Base-by-base conservation (phyloP, 331 rosid genomes). In the Acacia concinna region DNA sequence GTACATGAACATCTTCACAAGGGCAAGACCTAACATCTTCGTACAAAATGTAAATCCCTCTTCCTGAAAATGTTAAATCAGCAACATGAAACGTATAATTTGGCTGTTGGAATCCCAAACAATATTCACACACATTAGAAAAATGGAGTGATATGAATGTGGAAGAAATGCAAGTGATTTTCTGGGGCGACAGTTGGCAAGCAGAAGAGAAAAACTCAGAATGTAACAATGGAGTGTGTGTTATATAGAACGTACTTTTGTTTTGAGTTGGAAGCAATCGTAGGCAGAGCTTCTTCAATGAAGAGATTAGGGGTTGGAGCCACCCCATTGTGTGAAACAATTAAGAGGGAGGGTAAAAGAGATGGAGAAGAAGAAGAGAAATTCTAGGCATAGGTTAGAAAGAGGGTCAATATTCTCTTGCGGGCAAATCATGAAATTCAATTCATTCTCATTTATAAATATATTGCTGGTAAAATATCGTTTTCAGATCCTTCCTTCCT, bases 1-100 rank as follows among this genome's bases (percentile, higher is more conserved):
- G 90, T 63, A 91, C 94, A 15, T 96, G 99, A 73, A 96, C 99
- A 57, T 91, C 98, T 88, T 96, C 97, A 31, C 86, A 88, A 32
- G 94, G 97, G 88, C 98, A 96, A 67, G 98, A 93, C 63, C 90
- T 88, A 34, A 96, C 98, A 91, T 96, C 99, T 87, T 96, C 98
- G 20, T 96, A 91, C 51, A 91, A 86, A 89, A 96, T 96, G 87
- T 93, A 96, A 75, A 93, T 87, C 80, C 97, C 98, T 89, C 97
- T 91, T 81, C 95, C 56, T 91, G 82, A 68, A 77, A 38, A 64
- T 62, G n/a, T 37, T 72, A 49, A 78, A 32, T 31, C 38, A 75
- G 74, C 38, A 49, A 25, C 25, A 25, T 18, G 1, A 80, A 46
- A 47, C 37, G 7, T 38, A 21, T 9, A 66, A 35, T 44, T 40